phyloP scores from a whole-genome alignment of 1,284 basidiomycete genomes.

The Pseudozyma tsukubaensis region DNA sequence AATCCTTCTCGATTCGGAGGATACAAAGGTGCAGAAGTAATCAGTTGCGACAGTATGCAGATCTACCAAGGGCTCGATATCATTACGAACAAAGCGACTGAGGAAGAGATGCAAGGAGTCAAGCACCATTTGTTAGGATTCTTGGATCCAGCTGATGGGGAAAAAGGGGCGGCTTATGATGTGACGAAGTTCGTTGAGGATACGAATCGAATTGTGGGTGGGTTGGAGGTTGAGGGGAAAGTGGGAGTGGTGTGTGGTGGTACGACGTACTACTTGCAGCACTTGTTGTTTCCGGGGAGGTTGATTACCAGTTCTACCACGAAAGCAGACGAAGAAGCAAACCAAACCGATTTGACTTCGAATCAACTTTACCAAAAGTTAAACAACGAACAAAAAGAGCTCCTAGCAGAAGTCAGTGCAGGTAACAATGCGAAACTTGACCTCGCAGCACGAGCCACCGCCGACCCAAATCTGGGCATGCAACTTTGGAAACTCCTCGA shows the following conservation, averaged over 20 bases:
- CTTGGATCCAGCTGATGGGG: slow-evolving; percentile 80
- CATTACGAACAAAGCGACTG: slow-evolving; percentile 92
- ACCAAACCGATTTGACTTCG: slow-evolving; percentile 1
- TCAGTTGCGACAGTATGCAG: slow-evolving; percentile 99
- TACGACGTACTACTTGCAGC: slow-evolving; percentile 97
- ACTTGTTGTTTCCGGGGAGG: slow-evolving; percentile 74
- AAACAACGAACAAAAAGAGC: background rate
- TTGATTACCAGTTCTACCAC: slow-evolving; percentile 49
- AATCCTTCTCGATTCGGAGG: slow-evolving; percentile 1
- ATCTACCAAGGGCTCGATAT: slow-evolving; percentile 92
- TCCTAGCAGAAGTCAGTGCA: slow-evolving; percentile 11
- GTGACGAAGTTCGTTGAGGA: slow-evolving; percentile 69
- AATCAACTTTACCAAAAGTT: slow-evolving; percentile 6
- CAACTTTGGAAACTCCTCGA: slow-evolving; percentile 78
- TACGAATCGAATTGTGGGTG: slow-evolving; percentile 49
- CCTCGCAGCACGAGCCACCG: slow-evolving; percentile 1
- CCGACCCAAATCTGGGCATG: slow-evolving; percentile 50
- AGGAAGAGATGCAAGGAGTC: slow-evolving; percentile 80
- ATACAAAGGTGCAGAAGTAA: slow-evolving; percentile 72
- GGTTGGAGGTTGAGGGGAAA: slow-evolving; percentile 60
- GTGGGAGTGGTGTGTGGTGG: slow-evolving; percentile 93
- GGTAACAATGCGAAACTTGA: slow-evolving; percentile 12
- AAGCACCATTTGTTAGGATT: slow-evolving; percentile 90
- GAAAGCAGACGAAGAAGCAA: background rate
- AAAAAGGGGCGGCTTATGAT: slow-evolving; percentile 74